A percentile compares a stretch with the other conserved stretches of the same genome.
These are phyloP conservation scores for Centaurea solstitialis DNA, from an alignment of 129 eudicot genomes.

Conservation along the genomic window DNA sequence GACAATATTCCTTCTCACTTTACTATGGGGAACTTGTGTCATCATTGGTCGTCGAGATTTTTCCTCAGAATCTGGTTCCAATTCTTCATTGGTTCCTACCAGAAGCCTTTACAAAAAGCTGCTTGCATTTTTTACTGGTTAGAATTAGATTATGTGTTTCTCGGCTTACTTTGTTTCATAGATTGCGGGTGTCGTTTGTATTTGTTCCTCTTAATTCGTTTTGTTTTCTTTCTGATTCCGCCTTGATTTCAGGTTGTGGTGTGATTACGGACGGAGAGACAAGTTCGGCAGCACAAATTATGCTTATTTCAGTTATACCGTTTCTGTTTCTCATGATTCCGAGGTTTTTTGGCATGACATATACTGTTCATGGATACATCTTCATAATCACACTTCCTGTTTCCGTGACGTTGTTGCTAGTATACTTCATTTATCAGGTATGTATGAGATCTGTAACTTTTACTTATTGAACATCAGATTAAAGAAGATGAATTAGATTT, in stretches of 20 bases:
- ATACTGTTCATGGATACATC: conserved; percentile 29
- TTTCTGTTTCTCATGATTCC: conserved; percentile 63
- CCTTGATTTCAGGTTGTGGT: conserved; percentile 49
- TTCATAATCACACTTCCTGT: conserved; percentile 49
- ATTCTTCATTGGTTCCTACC: conserved; percentile 21
- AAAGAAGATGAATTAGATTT: too few relatives aligned
- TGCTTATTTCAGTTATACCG: conserved; percentile 69
- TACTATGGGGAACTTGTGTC: conserved; percentile 82
- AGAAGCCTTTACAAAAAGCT: conserved; percentile 27
- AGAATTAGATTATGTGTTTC: conserved; percentile 13
- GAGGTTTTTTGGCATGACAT: conserved; percentile 34
- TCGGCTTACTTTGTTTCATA: neutral
- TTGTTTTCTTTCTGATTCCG: neutral
- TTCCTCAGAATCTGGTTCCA: conserved; percentile 11
- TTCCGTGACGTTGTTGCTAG: conserved; percentile 46
- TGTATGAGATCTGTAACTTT: neutral
- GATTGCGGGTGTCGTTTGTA: neutral
- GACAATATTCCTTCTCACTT: conserved; percentile 63
- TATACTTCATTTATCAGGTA: conserved; percentile 86
- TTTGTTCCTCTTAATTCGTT: neutral
- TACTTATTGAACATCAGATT: neutral
- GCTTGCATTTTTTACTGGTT: conserved; percentile 39
- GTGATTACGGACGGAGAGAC: conserved; percentile 63
- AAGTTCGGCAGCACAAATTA: conserved; percentile 56
- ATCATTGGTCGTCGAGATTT: conserved; percentile 44